Evolutionary conservation across 2,329 filamentous ascomycete genomes (phyloP).

Genomic region (Pyricularia sp.): DNA sequence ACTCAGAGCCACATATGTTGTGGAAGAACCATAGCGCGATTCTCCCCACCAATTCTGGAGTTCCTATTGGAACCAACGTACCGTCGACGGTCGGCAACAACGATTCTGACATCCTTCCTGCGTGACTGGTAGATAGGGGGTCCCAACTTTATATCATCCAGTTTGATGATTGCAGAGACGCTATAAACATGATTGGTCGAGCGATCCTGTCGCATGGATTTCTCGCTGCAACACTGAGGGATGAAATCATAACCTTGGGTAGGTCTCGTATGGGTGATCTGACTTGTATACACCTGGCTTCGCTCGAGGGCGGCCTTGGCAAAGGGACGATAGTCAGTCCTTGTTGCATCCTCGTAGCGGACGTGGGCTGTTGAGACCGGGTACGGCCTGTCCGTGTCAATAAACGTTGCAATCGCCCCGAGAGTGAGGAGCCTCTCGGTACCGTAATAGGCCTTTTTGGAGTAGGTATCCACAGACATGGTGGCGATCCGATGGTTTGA

Average conservation of each 20-base stretch:
- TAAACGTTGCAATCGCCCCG: background rate
- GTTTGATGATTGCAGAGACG: background rate
- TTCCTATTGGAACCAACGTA: background rate
- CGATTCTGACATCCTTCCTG: background rate
- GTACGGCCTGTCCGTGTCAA: background rate
- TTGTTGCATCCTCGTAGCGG: too few relatives aligned
- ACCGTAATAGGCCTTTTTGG: background rate
- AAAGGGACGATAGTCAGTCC: too few relatives aligned
- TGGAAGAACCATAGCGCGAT: background rate
- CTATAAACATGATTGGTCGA: background rate
- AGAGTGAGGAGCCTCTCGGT: background rate
- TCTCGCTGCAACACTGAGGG: background rate
- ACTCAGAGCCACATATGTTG: background rate
- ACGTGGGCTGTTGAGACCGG: background rate
- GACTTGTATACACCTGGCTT: background rate
- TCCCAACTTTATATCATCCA: background rate
- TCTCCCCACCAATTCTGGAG: background rate
- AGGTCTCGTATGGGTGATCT: background rate
- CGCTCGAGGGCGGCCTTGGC: too few relatives aligned
- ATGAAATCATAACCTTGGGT: background rate
- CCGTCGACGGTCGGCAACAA: background rate
- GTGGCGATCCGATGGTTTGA: background rate
- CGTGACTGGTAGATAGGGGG: too few relatives aligned
- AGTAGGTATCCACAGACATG: background rate
- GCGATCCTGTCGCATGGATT: background rate